These are phyloP conservation scores for Royoungia palumana DNA, from an alignment of 768 basidiomycete genomes.

Conservation along the genomic window DNA sequence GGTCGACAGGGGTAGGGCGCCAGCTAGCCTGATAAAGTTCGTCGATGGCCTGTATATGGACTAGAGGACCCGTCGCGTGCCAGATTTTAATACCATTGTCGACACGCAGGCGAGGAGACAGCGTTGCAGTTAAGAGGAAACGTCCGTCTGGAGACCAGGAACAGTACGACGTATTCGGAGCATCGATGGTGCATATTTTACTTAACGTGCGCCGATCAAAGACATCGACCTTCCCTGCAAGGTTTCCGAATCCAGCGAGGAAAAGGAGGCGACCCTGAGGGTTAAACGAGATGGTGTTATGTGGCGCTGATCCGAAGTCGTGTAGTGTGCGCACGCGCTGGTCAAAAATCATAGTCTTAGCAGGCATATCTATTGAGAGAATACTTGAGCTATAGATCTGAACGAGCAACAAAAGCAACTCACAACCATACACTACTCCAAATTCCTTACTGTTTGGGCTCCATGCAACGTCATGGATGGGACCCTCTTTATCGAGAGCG, in stretches of 20 bases:
- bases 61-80: slow-evolving; percentile 86
- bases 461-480: slow-evolving; percentile 96
- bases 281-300: slow-evolving; percentile 93
- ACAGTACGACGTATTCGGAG: slow-evolving; percentile 90
- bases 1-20: slow-evolving; percentile 71
- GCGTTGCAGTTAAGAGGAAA: slow-evolving; percentile 89
- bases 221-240: slow-evolving; percentile 91
- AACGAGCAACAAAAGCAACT: slow-evolving; percentile 32
- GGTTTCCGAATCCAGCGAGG: slow-evolving; percentile 94
- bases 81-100: slow-evolving; percentile 97
- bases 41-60: slow-evolving; percentile 78
- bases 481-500: slow-evolving; percentile 89
- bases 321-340: slow-evolving; percentile 82
- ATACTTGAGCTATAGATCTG: neutral
- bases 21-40: slow-evolving; percentile 90
- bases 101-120: slow-evolving; percentile 93
- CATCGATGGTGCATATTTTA: slow-evolving; percentile 78
- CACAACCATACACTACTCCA: slow-evolving; percentile 94
- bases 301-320: slow-evolving; percentile 87
- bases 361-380: slow-evolving; percentile 76
- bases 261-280: slow-evolving; percentile 87
- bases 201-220: slow-evolving; percentile 83
- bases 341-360: slow-evolving; percentile 90
- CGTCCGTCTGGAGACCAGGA: slow-evolving; percentile 95
- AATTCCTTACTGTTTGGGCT: slow-evolving; percentile 97